A percentile compares a stretch with the other conserved stretches of the same genome.
Evolutionary conservation across 495 filamentous ascomycete genomes (phyloP).

Genomic region (Sphaerosporella brunnea): DNA sequence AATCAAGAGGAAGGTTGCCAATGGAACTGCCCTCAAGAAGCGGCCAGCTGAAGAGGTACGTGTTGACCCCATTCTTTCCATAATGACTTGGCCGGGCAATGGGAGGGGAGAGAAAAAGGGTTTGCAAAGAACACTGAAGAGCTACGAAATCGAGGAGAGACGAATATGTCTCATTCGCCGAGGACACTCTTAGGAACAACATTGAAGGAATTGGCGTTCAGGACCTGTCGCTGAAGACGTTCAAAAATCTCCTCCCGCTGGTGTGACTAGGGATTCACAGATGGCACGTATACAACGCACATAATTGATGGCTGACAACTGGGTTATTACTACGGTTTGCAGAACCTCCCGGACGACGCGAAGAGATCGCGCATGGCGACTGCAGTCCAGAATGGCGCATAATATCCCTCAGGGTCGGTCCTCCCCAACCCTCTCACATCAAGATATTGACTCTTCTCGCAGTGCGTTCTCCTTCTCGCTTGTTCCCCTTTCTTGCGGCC

Average conservation of each 20-base stretch:
- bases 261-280: neutral
- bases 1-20: slow-evolving; percentile 24
- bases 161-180: neutral
- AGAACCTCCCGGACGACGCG: neutral
- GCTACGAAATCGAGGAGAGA: neutral
- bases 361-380: neutral
- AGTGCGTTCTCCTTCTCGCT: neutral
- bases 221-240: neutral
- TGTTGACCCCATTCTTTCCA: slow-evolving; percentile 4
- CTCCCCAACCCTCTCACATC: neutral
- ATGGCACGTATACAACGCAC: neutral
- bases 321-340: neutral
- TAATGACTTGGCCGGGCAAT: neutral
- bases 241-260: neutral
- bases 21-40: slow-evolving; percentile 15
- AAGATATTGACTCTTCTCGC: neutral
- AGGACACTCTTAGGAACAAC: neutral
- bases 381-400: neutral
- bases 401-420: slow-evolving; percentile 1
- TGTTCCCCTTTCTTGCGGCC: neutral
- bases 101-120: neutral
- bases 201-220: neutral
- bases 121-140: neutral
- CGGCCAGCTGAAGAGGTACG: slow-evolving; percentile 23
- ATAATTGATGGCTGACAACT: neutral